Evolutionary conservation across 805 yeast genomes (phyloP), one percentile per base, ranked within the genome.

Genomic region (Vanderwaltozyma tropicalis): DNA sequence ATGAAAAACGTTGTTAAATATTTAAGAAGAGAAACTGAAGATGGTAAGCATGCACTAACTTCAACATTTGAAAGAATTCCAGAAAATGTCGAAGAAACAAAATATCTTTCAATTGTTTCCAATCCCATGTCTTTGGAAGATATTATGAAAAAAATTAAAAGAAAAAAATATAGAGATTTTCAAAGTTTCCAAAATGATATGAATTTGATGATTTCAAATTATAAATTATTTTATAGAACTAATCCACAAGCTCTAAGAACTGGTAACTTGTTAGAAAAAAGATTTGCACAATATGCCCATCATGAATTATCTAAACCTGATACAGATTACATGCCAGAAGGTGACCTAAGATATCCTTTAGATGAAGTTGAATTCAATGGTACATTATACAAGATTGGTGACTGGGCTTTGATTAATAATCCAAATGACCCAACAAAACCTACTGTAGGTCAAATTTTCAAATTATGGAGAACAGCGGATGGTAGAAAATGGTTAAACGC

Each of bases 351-450:
- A 45, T 71, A 78, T 45, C 95, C 95, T n/a, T 67, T 86, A 41
- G 94, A 88, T 55, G 72, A 74, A 36, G 71, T 85, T 29, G 79
- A 76, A 37, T 73, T 79, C 29, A 71, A 78, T 46, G 92, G 87
- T 2, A 78, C 76, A 46, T 66, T 68, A 5, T 92, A 82, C 63
- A 72, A 72, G 45, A 86, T 92, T 32, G 98, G 98, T 45, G 96
- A 88, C 59, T 92, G 97, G 97, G 85, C 89, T 13, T 73, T 88
- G 45, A 69, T 92, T 40, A 73, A 74, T 46, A 92, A 92, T 55
- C 86, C 87, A 15, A 88, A 87, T 59, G 96, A 89, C 61, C 77
- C 81, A 2, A 71, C 78, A 21, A 83, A 84, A 57, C 97, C 98
- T 13, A 88, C 88, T 16, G 84, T 87, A 26, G 96, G 94, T 13